Evolutionary conservation across 441 rosid species (phyloP).

Genomic region (Corymbia citriodora): DNA sequence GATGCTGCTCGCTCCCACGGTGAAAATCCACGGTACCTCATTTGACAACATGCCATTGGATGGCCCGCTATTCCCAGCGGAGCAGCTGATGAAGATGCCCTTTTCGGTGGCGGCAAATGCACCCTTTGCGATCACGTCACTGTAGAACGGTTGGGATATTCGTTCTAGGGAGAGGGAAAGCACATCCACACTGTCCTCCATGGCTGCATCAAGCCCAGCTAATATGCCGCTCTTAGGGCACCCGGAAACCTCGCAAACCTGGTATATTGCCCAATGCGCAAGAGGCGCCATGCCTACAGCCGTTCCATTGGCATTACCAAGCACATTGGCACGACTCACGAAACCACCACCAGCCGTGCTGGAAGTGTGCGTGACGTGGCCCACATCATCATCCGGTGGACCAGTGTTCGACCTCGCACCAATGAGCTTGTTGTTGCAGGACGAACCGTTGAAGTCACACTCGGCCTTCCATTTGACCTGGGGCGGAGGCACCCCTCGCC

Average conservation of each 20-base stretch:
- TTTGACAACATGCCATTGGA: not conserved
- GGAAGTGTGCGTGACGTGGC: not conserved
- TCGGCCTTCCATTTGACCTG: not conserved
- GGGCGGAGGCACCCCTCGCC: not conserved
- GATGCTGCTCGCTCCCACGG: not conserved
- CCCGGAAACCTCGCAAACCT: not conserved
- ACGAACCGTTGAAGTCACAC: not conserved
- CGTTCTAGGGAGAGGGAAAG: not conserved
- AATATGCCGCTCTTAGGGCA: not conserved
- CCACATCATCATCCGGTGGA: accelerated
- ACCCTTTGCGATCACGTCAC: not conserved
- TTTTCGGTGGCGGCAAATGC: not conserved
- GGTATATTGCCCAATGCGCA: not conserved
- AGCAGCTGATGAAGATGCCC: not conserved
- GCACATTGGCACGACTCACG: not conserved
- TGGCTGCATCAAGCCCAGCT: not conserved
- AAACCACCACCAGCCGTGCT: not conserved
- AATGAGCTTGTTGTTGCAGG: not conserved
- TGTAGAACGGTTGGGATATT: not conserved
- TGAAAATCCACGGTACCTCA: not conserved
- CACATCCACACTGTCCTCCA: not conserved
- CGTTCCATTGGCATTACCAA: not conserved
- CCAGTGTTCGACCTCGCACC: not conserved
- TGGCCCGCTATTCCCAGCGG: not conserved
- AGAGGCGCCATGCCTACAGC: not conserved